Evolutionary conservation across 2,329 filamentous ascomycete species (phyloP).

Genomic region (Emmonsiellopsis sp.): DNA sequence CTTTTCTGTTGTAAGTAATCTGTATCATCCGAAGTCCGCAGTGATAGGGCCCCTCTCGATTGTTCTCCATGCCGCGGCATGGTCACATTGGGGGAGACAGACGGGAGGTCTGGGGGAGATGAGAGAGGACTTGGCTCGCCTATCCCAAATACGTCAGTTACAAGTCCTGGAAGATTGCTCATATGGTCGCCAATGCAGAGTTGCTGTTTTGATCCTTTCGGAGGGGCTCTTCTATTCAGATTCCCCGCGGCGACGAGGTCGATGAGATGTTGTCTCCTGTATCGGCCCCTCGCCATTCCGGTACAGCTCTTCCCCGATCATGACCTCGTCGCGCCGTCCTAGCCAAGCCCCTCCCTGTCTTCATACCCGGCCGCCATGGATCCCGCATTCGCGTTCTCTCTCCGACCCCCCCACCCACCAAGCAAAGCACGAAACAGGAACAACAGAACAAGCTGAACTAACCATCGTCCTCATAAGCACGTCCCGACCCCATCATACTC

Average conservation of each 20-base stretch:
- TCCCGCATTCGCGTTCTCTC: no score
- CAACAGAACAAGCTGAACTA: conserved; percentile 17
- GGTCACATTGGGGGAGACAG: conserved; percentile 27
- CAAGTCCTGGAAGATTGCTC: not conserved
- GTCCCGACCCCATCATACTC: conserved; percentile 22
- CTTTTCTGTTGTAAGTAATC: conserved; percentile 52
- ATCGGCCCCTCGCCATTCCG: no score
- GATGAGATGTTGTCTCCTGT: no score
- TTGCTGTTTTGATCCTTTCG: not conserved
- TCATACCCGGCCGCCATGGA: no score
- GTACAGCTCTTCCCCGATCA: no score
- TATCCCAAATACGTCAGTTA: conserved; percentile 12
- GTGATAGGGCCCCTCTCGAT: conserved; percentile 41
- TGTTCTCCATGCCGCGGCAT: conserved; percentile 38
- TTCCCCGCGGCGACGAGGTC: no score
- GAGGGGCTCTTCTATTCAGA: no score
- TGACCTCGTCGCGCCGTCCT: no score
- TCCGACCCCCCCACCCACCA: not conserved
- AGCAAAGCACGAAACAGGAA: not conserved
- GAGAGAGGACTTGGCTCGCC: conserved; percentile 33
- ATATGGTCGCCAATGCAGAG: not conserved
- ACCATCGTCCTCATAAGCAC: conserved; percentile 30
- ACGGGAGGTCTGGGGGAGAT: conserved; percentile 28
- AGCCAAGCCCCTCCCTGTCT: no score
- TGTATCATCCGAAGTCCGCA: conserved; percentile 44